Evolutionary conservation across 805 yeast genomes (phyloP).

Genomic region (Candida ascalaphidarum): DNA sequence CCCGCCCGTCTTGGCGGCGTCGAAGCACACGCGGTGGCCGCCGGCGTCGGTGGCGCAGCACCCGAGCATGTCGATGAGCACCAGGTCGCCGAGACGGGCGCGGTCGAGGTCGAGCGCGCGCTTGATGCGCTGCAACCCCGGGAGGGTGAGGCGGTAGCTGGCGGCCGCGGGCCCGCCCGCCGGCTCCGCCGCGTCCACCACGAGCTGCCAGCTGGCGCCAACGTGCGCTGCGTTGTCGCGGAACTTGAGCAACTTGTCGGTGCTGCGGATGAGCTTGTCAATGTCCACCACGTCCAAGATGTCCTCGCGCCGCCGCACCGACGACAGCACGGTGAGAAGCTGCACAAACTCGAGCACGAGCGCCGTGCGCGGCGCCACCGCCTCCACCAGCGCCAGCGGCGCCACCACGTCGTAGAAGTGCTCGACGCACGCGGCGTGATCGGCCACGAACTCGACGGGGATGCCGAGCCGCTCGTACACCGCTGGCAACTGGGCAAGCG

Average conservation of each 20-base stretch:
- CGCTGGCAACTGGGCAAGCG: conserved; percentile 15
- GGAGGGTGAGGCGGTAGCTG: conserved; percentile 14
- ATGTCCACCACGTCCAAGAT: conserved; percentile 32
- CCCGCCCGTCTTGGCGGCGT: no score
- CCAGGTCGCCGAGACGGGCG: conserved; percentile 13
- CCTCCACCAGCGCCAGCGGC: no score
- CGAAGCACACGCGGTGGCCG: conserved; percentile 11
- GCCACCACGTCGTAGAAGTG: conserved; percentile 24
- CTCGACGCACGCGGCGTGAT: conserved; percentile 20
- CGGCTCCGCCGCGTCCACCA: conserved; percentile 14
- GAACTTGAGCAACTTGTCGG: conserved; percentile 20
- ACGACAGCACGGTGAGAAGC: no score
- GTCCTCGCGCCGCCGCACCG: no score
- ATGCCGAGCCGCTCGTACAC: conserved; percentile 16
- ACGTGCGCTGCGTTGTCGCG: conserved; percentile 21
- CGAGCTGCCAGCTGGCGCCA: conserved; percentile 23
- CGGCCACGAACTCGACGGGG: conserved; percentile 23
- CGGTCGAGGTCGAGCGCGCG: conserved; percentile 19
- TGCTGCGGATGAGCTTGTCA: conserved; percentile 24
- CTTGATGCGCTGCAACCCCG: conserved; percentile 23
- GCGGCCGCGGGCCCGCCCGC: not conserved
- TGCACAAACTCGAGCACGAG: no score
- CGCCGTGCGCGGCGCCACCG: no score
- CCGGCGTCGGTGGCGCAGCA: conserved; percentile 20
- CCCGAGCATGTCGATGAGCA: conserved; percentile 35